Conservation (phyloP, 352 stramenopile genomes). For the Globisporangium okanoganense region DNA sequence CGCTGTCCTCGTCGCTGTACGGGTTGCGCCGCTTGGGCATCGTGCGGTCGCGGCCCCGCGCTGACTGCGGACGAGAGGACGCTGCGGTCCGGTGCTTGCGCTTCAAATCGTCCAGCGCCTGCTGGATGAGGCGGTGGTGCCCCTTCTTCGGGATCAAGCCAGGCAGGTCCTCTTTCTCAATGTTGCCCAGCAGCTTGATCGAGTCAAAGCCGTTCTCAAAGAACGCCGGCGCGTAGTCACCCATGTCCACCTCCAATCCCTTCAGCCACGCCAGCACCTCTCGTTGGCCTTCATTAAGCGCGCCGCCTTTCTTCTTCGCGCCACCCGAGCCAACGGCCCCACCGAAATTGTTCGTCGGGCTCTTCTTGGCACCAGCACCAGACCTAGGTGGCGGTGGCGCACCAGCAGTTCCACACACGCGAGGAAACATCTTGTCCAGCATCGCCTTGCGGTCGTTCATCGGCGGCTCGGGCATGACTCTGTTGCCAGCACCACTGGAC, state of each 20-base stretch:
- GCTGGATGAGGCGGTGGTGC: slow-evolving; percentile 80
- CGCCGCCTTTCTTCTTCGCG: slow-evolving; percentile 44
- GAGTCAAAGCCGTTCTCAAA: slow-evolving; percentile 89
- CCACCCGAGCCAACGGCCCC: slow-evolving; percentile 5
- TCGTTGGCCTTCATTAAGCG: slow-evolving; percentile 62
- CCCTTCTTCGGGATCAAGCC: slow-evolving; percentile 77
- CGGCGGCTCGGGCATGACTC: slow-evolving; percentile 10
- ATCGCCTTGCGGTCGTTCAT: slow-evolving; percentile 55
- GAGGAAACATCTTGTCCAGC: slow-evolving; percentile 79
- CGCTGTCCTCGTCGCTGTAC: slow-evolving; percentile 82
- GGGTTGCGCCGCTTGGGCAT: slow-evolving; percentile 40
- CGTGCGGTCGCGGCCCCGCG: slow-evolving; percentile 16
- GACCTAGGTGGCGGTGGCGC: slow-evolving; percentile 19
- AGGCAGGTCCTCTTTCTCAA: slow-evolving; percentile 68
- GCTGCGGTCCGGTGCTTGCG: slow-evolving; percentile 62
- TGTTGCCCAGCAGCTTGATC: slow-evolving; percentile 77
- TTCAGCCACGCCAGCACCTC: slow-evolving; percentile 80
- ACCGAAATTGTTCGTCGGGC: slow-evolving; percentile 12
- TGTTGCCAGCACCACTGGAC: neutral
- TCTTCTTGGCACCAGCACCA: slow-evolving; percentile 30
- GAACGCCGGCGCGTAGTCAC: slow-evolving; percentile 74
- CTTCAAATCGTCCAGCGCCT: slow-evolving; percentile 71
- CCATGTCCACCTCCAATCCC: slow-evolving; percentile 78
- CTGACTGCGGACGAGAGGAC: slow-evolving; percentile 28
- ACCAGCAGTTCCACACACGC: slow-evolving; percentile 50